Evolutionary conservation across 2,329 filamentous ascomycete species (phyloP), one percentile per base, ranked within the genome.

Genomic region (Xylariales sp.): DNA sequence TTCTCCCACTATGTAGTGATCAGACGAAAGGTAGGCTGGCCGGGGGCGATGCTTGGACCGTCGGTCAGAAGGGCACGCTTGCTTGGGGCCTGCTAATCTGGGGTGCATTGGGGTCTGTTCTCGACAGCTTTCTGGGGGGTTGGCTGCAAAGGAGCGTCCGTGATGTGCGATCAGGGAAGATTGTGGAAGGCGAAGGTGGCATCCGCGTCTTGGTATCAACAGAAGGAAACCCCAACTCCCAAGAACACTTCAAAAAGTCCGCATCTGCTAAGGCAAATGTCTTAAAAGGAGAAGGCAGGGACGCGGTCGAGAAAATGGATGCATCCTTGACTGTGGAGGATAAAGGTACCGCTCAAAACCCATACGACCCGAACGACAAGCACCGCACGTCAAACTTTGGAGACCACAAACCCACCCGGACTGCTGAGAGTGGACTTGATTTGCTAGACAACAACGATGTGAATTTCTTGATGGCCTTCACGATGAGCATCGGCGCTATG

Each of bases 371-470:
- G 6, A 64, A 63, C 41, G 66, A 72, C 51, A 74, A 70, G 59
- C 64, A 73, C 43, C 68, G 74, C 31, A 66, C 63, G 54, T 52
- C 72, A 5, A 78, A 70, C 55, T 74, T 76, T 67, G 65, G 77
- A 3, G 67, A 73, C 43, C 65, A 72, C 42, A 72, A 71, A 53
- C 76, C 83, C 46, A 82, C 81, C 38, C 70, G 84, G 14, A 67
- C 80, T 4, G 64, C 83, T 5, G 80, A 86, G 63, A 84, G 71
- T 51, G 88, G 59, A 38, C 71, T 66, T 77, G 77, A 95, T 59
- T 61, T 94, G 46, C 69, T 98, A 43, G 89, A 95, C 63, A 98
- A 98, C 63, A 98, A 98, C 62, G 86, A 87, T 41, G 89, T 98
- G 53, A 98, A 98, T 62, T 79, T 96, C 44, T 62, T 91, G 43